Conservation (phyloP, 768 basidiomycete species). For the Pleurotus giganteus region DNA sequence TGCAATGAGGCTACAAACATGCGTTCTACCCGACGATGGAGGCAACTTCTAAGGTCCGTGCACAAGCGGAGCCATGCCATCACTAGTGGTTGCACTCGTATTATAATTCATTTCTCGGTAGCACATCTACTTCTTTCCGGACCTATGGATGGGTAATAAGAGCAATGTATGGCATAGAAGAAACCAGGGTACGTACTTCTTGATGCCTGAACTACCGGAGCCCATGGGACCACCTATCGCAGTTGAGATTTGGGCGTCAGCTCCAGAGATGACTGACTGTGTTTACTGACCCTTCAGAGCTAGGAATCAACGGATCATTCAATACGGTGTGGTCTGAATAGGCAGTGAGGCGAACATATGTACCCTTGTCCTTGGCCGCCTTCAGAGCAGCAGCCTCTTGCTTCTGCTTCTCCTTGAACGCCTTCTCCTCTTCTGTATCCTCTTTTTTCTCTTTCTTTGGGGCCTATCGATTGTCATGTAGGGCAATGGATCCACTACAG, state of each 20-base stretch:
- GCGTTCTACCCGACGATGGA: background rate
- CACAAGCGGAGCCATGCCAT: background rate
- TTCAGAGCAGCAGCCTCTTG: slow-evolving; percentile 72
- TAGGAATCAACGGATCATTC: slow-evolving; percentile 21
- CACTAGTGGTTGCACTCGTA: background rate
- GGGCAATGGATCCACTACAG: background rate
- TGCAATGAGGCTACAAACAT: slow-evolving; percentile 5
- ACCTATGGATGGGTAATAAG: slow-evolving; percentile 1
- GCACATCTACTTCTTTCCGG: slow-evolving; percentile 14
- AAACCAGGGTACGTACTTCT: slow-evolving; percentile 61
- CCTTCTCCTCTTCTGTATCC: slow-evolving; percentile 65
- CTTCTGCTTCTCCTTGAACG: slow-evolving; percentile 78
- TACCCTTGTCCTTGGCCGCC: slow-evolving; percentile 71
- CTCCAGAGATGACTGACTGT: slow-evolving; percentile 8
- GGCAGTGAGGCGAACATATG: slow-evolving; percentile 15
- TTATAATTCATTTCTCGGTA: background rate
- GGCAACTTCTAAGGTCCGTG: background rate
- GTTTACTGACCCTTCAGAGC: slow-evolving; percentile 51
- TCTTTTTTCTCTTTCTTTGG: slow-evolving; percentile 82
- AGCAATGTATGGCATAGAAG: background rate
- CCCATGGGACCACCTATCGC: slow-evolving; percentile 63
- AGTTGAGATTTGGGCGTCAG: slow-evolving; percentile 11
- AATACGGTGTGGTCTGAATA: slow-evolving; percentile 1
- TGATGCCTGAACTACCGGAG: slow-evolving; percentile 65
- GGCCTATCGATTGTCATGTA: slow-evolving; percentile 42